Conservation (phyloP, 2,329 filamentous ascomycete species). For the Cladosporium halotolerans region DNA sequence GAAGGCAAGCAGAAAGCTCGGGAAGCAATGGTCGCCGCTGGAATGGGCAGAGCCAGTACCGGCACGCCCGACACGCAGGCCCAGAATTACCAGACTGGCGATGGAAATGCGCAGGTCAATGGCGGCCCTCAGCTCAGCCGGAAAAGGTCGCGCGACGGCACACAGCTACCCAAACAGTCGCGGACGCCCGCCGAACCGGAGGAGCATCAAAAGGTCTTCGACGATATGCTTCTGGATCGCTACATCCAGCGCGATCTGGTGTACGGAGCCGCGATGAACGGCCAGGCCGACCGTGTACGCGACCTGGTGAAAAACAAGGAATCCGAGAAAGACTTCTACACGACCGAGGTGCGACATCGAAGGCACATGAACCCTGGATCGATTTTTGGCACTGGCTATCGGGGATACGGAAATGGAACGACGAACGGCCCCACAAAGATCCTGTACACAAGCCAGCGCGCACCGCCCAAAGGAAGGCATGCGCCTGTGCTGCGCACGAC, state of each 20-base stretch:
- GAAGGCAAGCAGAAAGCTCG: slow-evolving; percentile 57
- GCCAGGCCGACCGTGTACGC: slow-evolving; percentile 38
- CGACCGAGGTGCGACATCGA: slow-evolving; percentile 55
- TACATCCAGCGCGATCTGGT: slow-evolving; percentile 60
- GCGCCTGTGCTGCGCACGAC: slow-evolving; percentile 67
- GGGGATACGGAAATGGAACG: slow-evolving; percentile 79
- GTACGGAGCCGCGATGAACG: slow-evolving; percentile 48
- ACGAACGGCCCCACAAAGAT: slow-evolving; percentile 63
- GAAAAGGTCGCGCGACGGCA: slow-evolving; percentile 56
- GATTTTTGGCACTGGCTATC: slow-evolving; percentile 67
- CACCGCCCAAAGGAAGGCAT: slow-evolving; percentile 68
- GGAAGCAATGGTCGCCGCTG: slow-evolving; percentile 51
- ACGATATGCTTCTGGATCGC: slow-evolving; percentile 49
- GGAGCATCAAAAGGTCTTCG: slow-evolving; percentile 18
- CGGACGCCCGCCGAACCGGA: slow-evolving; percentile 11
- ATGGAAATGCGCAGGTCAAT: slow-evolving; percentile 16
- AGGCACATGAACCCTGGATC: slow-evolving; percentile 51
- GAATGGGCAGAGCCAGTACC: slow-evolving; percentile 28
- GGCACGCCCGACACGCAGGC: not conserved
- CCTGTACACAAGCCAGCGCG: slow-evolving; percentile 72
- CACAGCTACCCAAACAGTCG: slow-evolving; percentile 38
- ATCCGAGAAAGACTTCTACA: slow-evolving; percentile 64
- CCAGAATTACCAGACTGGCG: slow-evolving; percentile 17
- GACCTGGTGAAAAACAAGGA: slow-evolving; percentile 55
- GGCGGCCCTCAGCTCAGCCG: slow-evolving; percentile 42